These are phyloP conservation scores for Alternaria angustiovoidea DNA, from an alignment of 2,329 filamentous ascomycete species.

Conservation along the genomic window DNA sequence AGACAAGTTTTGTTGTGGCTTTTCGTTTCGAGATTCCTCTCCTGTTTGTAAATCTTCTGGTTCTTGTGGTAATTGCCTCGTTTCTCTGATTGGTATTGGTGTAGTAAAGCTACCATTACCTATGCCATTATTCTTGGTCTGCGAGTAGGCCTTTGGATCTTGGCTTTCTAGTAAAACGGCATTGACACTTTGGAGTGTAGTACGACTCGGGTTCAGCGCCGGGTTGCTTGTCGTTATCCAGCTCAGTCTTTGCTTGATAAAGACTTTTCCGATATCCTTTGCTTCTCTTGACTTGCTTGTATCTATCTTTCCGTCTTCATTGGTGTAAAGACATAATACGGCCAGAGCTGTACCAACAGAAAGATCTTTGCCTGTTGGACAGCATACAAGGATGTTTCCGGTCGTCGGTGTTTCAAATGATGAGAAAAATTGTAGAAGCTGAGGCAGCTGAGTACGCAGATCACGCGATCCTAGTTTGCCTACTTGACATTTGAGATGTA, in stretches of 20 bases:
- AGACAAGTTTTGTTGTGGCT: background rate
- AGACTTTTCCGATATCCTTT: constrained; percentile 69
- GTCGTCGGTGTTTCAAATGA: background rate
- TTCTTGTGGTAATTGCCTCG: background rate
- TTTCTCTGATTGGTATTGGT: background rate
- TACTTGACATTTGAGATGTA: constrained; percentile 71
- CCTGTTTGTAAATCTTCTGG: background rate
- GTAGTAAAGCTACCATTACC: background rate
- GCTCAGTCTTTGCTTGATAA: constrained; percentile 80
- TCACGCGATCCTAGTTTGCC: constrained; percentile 84
- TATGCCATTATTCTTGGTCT: background rate
- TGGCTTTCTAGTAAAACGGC: constrained; percentile 74
- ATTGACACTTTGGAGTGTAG: constrained; percentile 91
- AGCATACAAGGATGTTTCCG: constrained; percentile 62
- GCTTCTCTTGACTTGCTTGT: constrained; percentile 2
- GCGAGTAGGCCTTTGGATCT: constrained; percentile 8
- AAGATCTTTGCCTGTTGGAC: constrained; percentile 80
- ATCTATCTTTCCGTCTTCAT: constrained; percentile 63
- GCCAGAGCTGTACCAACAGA: constrained; percentile 80
- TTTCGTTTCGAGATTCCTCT: background rate
- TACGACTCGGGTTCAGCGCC: constrained; percentile 81
- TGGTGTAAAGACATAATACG: constrained; percentile 76
- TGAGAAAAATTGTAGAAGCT: constrained; percentile 65
- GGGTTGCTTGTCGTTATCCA: constrained; percentile 82
- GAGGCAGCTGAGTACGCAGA: constrained; percentile 74